phyloP scores from a whole-genome alignment of 2,329 filamentous ascomycete genomes.

The Sarocladiaceae sp. region DNA sequence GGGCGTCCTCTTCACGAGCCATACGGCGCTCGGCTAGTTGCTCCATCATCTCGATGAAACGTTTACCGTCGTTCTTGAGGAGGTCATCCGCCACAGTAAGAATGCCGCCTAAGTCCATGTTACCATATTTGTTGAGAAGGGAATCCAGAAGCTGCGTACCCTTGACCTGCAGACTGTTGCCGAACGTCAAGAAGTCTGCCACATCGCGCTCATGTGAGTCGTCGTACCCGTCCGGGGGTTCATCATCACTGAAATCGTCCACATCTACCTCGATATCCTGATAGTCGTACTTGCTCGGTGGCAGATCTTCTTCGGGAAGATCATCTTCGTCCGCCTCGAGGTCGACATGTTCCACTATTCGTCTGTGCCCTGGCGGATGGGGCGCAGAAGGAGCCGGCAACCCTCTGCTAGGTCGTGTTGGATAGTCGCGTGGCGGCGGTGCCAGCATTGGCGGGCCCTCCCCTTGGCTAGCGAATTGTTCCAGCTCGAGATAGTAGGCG shows the following conservation, averaged over 20 bases:
- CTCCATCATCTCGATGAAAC: conserved; percentile 99
- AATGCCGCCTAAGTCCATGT: conserved; percentile 73
- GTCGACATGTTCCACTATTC: conserved; percentile 62
- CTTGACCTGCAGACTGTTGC: conserved; percentile 94
- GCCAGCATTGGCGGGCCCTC: conserved; percentile 51
- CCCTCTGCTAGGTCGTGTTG: conserved; percentile 51
- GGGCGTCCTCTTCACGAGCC: conserved; percentile 88
- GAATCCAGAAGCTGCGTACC: conserved; percentile 48
- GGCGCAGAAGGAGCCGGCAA: conserved; percentile 51
- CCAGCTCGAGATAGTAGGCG: conserved; percentile 95
- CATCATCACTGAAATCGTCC: conserved; percentile 58
- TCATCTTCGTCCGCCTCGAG: conserved; percentile 50
- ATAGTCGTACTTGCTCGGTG: conserved; percentile 42
- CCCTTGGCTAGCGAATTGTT: conserved; percentile 88
- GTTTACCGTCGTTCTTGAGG: conserved; percentile 97
- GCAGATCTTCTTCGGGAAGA: conserved; percentile 27
- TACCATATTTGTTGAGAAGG: conserved; percentile 38
- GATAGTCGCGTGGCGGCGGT: conserved; percentile 50
- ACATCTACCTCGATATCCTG: conserved; percentile 50
- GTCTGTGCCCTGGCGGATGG: conserved; percentile 67
- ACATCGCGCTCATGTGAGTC: conserved; percentile 56
- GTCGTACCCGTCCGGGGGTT: conserved; percentile 58
- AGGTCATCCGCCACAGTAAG: conserved; percentile 97
- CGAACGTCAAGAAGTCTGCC: conserved; percentile 92
- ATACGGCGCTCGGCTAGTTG: conserved; percentile 95